Evolutionary conservation across 2,329 filamentous ascomycete species (phyloP).

Genomic region (Nigrospora oryzae): DNA sequence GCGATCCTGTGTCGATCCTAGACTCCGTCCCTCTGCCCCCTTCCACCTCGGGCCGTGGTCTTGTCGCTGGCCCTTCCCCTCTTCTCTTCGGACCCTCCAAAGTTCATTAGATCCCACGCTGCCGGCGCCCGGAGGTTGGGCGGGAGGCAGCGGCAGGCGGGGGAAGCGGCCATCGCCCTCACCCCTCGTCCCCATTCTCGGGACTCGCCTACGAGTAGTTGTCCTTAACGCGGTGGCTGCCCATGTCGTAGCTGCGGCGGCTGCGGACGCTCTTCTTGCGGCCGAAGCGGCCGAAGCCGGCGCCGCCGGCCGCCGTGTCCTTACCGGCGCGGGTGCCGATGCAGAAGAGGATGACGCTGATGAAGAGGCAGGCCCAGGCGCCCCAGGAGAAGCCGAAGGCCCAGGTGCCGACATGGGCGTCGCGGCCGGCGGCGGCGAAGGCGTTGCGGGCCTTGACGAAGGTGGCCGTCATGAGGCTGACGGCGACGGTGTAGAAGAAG

Average conservation of each 20-base stretch:
- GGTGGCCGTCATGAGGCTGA: conserved; percentile 62
- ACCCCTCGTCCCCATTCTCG: too few species aligned
- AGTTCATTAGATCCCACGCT: background rate
- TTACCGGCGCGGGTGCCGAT: conserved; percentile 46
- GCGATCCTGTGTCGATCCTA: too few species aligned
- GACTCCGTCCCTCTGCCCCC: too few species aligned
- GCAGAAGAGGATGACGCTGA: conserved; percentile 62
- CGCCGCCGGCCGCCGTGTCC: conserved; percentile 16
- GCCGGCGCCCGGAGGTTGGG: background rate
- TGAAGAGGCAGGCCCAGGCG: conserved; percentile 55
- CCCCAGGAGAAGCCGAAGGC: conserved; percentile 75
- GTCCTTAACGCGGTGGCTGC: conserved; percentile 54
- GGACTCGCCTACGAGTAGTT: conserved; percentile 46
- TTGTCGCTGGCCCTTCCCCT: too few species aligned
- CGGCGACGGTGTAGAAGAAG: conserved; percentile 61
- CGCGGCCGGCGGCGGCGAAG: conserved; percentile 48
- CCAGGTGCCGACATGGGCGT: conserved; percentile 55
- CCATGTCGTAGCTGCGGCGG: conserved; percentile 46
- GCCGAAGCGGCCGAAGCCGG: conserved; percentile 31
- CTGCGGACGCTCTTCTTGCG: conserved; percentile 43
- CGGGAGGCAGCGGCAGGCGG: too few species aligned
- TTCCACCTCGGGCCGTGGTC: too few species aligned
- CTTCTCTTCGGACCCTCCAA: background rate
- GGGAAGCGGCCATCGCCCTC: too few species aligned
- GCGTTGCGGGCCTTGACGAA: conserved; percentile 63